A percentile compares a stretch with the other conserved stretches of the same genome.
phyloP scores from a whole-genome alignment of 2,329 filamentous ascomycete species.

The Dactylellina sp. region DNA sequence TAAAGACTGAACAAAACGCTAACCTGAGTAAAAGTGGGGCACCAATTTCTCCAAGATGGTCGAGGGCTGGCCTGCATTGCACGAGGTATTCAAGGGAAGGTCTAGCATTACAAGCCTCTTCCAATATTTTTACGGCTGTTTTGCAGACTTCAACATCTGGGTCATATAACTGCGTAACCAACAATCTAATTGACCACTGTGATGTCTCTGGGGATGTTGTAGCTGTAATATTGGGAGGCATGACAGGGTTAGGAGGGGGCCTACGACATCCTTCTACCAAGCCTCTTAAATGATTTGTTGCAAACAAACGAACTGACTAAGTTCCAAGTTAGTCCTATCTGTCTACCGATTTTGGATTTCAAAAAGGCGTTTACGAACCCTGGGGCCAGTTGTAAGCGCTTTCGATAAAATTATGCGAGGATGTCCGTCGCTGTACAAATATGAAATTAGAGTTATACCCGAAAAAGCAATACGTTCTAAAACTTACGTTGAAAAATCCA shows the following conservation, averaged over 20 bases:
- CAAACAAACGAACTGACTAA: conserved; percentile 59
- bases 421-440: conserved; percentile 72
- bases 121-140: conserved; percentile 94
- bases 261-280: conserved; percentile 63
- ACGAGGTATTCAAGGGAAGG: conserved; percentile 94
- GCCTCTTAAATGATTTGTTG: conserved; percentile 60
- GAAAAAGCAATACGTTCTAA: conserved; percentile 3
- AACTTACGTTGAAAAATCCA: conserved; percentile 85
- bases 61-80: conserved; percentile 90
- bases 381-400: conserved; percentile 88
- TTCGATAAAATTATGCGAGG: conserved; percentile 93
- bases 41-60: conserved; percentile 96
- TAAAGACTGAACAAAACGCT: not conserved
- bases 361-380: conserved; percentile 65
- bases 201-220: conserved; percentile 69
- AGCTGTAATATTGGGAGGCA: conserved; percentile 62
- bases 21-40: conserved; percentile 84
- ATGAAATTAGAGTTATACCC: conserved; percentile 13
- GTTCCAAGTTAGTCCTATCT: not conserved
- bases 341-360: not conserved
- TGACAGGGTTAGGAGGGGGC: conserved; percentile 62
- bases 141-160: conserved; percentile 97
- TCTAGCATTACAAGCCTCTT: conserved; percentile 95
- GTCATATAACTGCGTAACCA: conserved; percentile 99
- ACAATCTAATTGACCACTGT: conserved; percentile 93